Evolutionary conservation across 805 yeast genomes (phyloP).

Genomic region (Cyberlindnera petersonii): DNA sequence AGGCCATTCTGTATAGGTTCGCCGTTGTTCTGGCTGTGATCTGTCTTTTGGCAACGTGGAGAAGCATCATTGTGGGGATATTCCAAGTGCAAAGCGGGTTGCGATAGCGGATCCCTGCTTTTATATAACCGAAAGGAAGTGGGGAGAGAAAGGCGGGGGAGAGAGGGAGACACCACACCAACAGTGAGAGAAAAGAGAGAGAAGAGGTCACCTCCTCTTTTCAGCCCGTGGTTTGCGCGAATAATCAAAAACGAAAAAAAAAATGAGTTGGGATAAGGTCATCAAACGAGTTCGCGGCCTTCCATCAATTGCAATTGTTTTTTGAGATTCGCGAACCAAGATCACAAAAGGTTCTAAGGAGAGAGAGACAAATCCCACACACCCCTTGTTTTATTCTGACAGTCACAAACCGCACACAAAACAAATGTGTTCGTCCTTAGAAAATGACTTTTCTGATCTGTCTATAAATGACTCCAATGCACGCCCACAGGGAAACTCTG

Average conservation of each 20-base stretch:
- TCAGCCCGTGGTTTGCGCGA: constrained; percentile 2
- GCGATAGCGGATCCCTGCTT: background rate
- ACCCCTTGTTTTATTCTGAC: too few species aligned
- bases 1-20: constrained; percentile 2
- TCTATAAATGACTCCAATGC: background rate
- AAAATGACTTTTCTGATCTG: background rate
- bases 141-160: background rate
- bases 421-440: background rate
- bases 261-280: background rate
- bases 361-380: too few species aligned
- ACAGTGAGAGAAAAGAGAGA: background rate
- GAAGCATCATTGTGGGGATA: constrained; percentile 1
- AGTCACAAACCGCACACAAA: too few species aligned
- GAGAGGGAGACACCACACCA: background rate
- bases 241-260: background rate
- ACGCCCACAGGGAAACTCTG: too few species aligned
- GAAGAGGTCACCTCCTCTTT: background rate
- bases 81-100: background rate
- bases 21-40: constrained; percentile 1
- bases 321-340: too few species aligned
- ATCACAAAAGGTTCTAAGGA: too few species aligned
- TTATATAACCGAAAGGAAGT: background rate
- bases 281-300: too few species aligned
- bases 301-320: too few species aligned
- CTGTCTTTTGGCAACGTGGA: constrained; percentile 1